Base-by-base conservation (phyloP, 441 rosid genomes). In the Populus trichocarpa region DNA sequence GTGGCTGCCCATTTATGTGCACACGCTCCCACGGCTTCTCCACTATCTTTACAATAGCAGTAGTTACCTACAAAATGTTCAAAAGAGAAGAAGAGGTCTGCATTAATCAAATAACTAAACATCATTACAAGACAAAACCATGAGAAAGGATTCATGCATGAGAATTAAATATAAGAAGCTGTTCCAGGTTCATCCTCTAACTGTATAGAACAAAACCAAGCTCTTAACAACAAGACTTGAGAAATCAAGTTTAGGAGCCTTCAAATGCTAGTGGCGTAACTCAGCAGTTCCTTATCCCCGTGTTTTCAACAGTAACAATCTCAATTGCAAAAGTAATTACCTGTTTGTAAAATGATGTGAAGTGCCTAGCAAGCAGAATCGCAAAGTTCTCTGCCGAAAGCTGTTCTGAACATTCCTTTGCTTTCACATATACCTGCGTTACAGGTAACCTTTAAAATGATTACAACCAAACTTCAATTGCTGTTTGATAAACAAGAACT, bases 1-100 rank as follows among this genome's bases (percentile, higher is more conserved):
- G 98, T 12, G 87, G 91, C 72, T 93, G 89, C 40, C 93, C 93
- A 59, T 88, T 86, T 10, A 93, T 42, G 38, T 11, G 35, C 12
- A 90, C 90, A 11, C 98, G 97, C 76, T 93, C 97, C 99, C 99
- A 96, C 0, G 97, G 98, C 87, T 93, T 93, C 87, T 96, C 99
- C 78, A 86, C 92, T 80, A 96, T 85, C 71, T 69, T 89, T 42
- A 93, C 88, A n/a, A 89, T 83, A 68, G 94, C 94, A 71, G 93
- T 81, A 74, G 78, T 88, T 67, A 93, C 99, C 99, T 96, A 35
- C 42, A 69, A 70, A 61, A 67, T 36, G 9, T 32, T 69, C 53
- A 22, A 18, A 74, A 36, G 14, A 71, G 25, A 10, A 33, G 9
- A 7, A 9, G 16, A 23, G 13, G 8, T 69, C 36, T 3, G 18